These are phyloP conservation scores for Coniella vitis DNA, from an alignment of 2,329 filamentous ascomycete species.

Conservation along the genomic window DNA sequence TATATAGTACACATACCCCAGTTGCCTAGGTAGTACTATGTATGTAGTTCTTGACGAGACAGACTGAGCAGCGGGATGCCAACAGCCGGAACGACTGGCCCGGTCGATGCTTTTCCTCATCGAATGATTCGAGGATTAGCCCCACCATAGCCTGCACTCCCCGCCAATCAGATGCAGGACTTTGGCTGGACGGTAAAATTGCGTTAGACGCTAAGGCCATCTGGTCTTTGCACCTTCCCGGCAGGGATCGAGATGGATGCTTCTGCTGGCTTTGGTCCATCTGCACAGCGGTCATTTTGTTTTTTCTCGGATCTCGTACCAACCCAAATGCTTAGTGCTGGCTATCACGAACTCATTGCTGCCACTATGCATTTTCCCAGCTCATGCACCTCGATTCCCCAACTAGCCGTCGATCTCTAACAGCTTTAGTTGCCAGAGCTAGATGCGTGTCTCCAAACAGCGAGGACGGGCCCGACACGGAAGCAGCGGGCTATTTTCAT, in stretches of 20 bases:
- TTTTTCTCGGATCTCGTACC: too few relatives aligned
- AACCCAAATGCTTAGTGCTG: too few relatives aligned
- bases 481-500: not conserved
- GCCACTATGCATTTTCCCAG: too few relatives aligned
- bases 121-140: conserved; percentile 7
- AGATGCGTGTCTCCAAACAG: too few relatives aligned
- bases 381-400: not conserved
- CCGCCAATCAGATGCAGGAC: conserved; percentile 8
- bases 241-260: conserved; percentile 12
- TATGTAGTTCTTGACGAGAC: too few relatives aligned
- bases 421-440: too few relatives aligned
- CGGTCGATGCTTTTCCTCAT: not conserved
- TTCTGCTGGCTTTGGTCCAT: not conserved
- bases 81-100: not conserved
- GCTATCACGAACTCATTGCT: too few relatives aligned
- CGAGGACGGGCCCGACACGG: not conserved
- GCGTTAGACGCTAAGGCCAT: conserved; percentile 9
- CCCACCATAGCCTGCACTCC: not conserved
- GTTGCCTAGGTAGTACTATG: too few relatives aligned
- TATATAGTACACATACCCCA: too few relatives aligned
- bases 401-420: too few relatives aligned
- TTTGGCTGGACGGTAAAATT: conserved; percentile 9
- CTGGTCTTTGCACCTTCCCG: conserved; percentile 1
- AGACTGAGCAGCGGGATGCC: not conserved
- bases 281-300: too few relatives aligned